phyloP scores from a whole-genome alignment of 495 filamentous ascomycete species.

The Acidiella bohemica region DNA sequence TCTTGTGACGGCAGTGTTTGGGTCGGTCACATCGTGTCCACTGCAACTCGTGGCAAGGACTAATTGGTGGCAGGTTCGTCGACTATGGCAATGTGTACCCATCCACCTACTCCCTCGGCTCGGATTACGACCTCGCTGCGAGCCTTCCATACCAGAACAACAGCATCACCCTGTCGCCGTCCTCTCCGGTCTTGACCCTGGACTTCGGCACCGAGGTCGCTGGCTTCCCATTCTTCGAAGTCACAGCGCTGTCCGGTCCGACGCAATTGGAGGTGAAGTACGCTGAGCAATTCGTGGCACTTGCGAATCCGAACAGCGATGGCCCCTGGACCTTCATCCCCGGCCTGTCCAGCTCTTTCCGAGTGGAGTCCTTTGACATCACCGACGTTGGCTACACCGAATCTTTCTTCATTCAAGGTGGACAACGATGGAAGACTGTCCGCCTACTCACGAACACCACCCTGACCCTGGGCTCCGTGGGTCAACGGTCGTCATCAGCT shows the following conservation, averaged over 20 bases:
- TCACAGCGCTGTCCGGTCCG: background rate
- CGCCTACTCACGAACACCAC: slow-evolving; percentile 14
- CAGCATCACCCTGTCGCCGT: background rate
- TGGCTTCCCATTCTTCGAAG: slow-evolving; percentile 14
- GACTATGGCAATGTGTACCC: background rate
- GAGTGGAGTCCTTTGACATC: slow-evolving; percentile 15
- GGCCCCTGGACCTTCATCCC: slow-evolving; percentile 11
- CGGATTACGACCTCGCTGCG: background rate
- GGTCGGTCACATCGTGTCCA: too few relatives aligned
- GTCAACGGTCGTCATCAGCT: slow-evolving; percentile 3
- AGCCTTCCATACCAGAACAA: background rate
- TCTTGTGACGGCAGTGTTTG: too few relatives aligned
- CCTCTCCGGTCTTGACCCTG: slow-evolving; percentile 6
- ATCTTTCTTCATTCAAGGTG: slow-evolving; percentile 14
- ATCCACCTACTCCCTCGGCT: background rate
- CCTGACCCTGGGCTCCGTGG: slow-evolving; percentile 6
- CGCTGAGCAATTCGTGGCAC: slow-evolving; percentile 4
- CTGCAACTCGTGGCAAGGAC: too few relatives aligned
- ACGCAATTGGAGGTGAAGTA: slow-evolving; percentile 16
- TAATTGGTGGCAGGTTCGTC: too few relatives aligned
- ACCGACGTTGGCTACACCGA: slow-evolving; percentile 1
- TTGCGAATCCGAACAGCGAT: slow-evolving; percentile 2
- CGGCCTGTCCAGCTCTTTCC: slow-evolving; percentile 9
- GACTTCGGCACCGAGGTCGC: slow-evolving; percentile 13
- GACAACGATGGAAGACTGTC: slow-evolving; percentile 16